Evolutionary conservation across 2,329 filamentous ascomycete genomes (phyloP).

Genomic region (Nothophoma quercina): DNA sequence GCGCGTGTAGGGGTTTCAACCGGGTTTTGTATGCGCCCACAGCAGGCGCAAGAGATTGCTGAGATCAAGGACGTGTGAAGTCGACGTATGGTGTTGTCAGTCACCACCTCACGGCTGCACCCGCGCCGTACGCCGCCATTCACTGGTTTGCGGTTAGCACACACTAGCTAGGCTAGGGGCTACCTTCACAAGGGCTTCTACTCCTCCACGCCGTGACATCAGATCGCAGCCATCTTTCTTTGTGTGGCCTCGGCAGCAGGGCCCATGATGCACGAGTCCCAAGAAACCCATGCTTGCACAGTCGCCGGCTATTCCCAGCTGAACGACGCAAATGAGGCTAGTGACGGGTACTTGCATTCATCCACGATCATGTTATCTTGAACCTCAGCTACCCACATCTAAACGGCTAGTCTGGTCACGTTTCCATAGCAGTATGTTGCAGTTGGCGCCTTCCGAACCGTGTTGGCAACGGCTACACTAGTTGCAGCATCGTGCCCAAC

Average conservation of each 20-base stretch:
- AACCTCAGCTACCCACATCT: not conserved
- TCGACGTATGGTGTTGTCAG: not conserved
- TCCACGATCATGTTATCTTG: conserved; percentile 14
- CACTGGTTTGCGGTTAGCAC: not conserved
- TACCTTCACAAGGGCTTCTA: not conserved
- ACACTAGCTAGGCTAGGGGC: not conserved
- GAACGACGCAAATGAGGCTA: conserved; percentile 10
- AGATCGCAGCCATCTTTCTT: conserved; percentile 1
- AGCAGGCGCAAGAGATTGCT: not conserved
- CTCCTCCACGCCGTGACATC: conserved; percentile 12
- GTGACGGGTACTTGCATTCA: conserved; percentile 14
- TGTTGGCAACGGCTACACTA: not conserved
- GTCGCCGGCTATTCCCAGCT: not conserved
- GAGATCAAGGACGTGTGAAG: not conserved
- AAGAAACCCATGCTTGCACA: conserved; percentile 10
- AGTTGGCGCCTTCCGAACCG: not conserved
- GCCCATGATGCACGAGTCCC: conserved; percentile 3
- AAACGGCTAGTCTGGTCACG: not conserved
- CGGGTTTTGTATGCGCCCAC: not conserved
- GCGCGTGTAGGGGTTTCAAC: not conserved
- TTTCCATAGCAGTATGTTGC: not conserved
- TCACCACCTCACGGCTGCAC: not conserved
- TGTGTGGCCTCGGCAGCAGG: conserved; percentile 2
- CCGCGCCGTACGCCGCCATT: conserved; percentile 4
- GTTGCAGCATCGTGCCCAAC: not conserved